Conservation (phyloP, 1,284 basidiomycete genomes). For the Apiotrichum gamsii region DNA sequence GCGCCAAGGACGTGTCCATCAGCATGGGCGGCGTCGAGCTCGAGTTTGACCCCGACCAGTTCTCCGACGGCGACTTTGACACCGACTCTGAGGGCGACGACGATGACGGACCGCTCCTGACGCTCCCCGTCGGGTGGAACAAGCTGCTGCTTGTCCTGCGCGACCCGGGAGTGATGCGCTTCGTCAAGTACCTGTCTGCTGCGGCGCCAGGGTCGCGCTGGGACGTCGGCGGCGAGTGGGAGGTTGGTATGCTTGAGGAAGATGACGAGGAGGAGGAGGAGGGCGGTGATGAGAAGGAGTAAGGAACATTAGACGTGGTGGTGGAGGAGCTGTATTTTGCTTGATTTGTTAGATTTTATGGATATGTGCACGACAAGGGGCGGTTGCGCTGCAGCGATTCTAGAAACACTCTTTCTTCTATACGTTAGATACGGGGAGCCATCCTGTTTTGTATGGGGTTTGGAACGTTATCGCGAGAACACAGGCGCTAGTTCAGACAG, state of each 20-base stretch:
- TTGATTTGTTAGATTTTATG: too few species aligned
- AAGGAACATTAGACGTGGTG: too few species aligned
- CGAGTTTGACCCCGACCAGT: constrained; percentile 47
- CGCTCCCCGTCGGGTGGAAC: constrained; percentile 86
- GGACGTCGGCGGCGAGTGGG: constrained; percentile 85
- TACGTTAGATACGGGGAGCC: too few species aligned
- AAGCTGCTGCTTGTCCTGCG: constrained; percentile 80
- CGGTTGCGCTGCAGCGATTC: too few species aligned
- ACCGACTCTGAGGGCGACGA: constrained; percentile 53
- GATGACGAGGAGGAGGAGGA: constrained; percentile 44
- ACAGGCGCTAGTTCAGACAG: too few species aligned
- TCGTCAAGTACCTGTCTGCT: constrained; percentile 88
- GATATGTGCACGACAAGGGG: too few species aligned
- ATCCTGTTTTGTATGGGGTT: too few species aligned
- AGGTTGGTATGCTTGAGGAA: constrained; percentile 55
- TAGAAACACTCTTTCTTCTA: too few species aligned
- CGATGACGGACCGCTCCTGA: constrained; percentile 79
- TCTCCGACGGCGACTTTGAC: constrained; percentile 48
- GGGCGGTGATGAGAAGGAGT: constrained; percentile 8
- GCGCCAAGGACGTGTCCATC: constrained; percentile 37
- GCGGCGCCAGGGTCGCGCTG: constrained; percentile 78
- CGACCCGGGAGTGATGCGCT: constrained; percentile 87
- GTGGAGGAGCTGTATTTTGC: too few species aligned
- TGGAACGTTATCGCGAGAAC: too few species aligned
- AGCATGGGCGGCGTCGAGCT: constrained; percentile 40